A percentile compares a stretch with the other conserved stretches of the same genome.
These are phyloP conservation scores for Leavenworthia alabamica DNA, from an alignment of 345 rosid species.

Conservation along the genomic window DNA sequence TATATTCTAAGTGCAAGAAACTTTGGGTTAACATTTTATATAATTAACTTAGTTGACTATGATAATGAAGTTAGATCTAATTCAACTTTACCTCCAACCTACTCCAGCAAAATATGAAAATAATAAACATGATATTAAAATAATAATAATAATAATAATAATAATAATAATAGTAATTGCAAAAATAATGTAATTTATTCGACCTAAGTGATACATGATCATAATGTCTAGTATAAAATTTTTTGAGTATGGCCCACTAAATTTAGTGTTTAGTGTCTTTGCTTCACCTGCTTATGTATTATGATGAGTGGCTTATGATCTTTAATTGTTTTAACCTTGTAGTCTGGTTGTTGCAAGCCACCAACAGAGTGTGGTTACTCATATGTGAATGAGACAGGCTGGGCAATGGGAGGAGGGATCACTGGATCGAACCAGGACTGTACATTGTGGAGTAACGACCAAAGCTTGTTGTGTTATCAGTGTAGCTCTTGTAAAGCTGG, in stretches of 20 bases:
- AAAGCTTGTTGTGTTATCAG: constrained; percentile 55
- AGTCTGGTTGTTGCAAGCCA: constrained; percentile 99
- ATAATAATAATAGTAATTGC: too few species aligned
- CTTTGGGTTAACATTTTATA: background rate
- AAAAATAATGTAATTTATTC: background rate
- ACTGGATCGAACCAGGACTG: constrained; percentile 46
- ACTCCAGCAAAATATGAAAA: background rate
- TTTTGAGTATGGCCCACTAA: too few species aligned
- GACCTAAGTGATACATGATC: background rate
- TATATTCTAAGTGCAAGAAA: background rate
- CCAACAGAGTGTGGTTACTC: constrained; percentile 69
- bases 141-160: too few species aligned
- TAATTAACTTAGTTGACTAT: constrained; percentile 21
- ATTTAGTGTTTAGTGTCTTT: too few species aligned
- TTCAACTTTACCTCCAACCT: constrained; percentile 5
- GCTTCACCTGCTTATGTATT: too few species aligned
- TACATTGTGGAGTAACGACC: constrained; percentile 68
- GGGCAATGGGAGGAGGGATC: constrained; percentile 47
- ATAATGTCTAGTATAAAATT: too few species aligned
- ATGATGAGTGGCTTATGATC: background rate
- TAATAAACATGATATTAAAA: background rate
- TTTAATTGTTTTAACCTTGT: background rate
- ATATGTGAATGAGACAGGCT: constrained; percentile 66
- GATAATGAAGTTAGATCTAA: constrained; percentile 13
- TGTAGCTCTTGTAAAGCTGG: constrained; percentile 93